A percentile compares a stretch with the other conserved stretches of the same genome.
phyloP scores from a whole-genome alignment of 306 rosid genomes.

The Prunus kanzakura region DNA sequence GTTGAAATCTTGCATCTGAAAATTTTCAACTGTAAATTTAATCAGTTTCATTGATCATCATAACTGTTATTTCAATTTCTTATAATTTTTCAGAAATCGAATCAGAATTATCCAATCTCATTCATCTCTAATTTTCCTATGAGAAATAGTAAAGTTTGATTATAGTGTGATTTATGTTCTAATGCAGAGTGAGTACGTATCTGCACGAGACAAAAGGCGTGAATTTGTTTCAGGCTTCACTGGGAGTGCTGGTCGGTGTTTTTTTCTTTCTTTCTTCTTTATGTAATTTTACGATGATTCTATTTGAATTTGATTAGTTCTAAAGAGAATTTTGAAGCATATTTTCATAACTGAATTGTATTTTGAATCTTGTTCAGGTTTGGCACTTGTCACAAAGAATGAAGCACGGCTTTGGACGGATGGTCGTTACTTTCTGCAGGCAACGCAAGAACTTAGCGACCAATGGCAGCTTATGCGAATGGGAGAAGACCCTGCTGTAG shows the following conservation, averaged over 20 bases:
- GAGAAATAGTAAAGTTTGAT: background rate
- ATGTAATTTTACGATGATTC: background rate
- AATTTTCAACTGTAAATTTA: background rate
- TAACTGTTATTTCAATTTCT: background rate
- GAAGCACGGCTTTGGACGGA: conserved; percentile 94
- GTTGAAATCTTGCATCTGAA: background rate
- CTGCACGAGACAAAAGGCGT: conserved; percentile 84
- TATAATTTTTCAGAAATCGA: background rate
- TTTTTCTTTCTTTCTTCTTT: background rate
- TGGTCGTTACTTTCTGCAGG: conserved; percentile 97
- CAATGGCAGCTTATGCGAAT: conserved; percentile 96
- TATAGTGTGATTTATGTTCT: background rate
- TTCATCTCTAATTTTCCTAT: background rate
- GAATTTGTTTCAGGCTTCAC: conserved; percentile 86
- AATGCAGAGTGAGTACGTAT: conserved; percentile 95
- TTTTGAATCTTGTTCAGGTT: conserved; percentile 47
- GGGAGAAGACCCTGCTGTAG: conserved; percentile 92
- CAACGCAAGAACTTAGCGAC: conserved; percentile 69
- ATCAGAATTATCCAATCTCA: background rate
- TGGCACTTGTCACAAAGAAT: conserved; percentile 73
- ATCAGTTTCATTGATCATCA: background rate
- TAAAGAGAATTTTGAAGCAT: background rate
- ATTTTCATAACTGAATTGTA: background rate
- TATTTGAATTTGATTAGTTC: background rate
- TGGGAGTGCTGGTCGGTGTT: conserved; percentile 88